Evolutionary conservation across 192 early-diverging fungal species (phyloP).

Genomic region (Allomyces javanicus): DNA sequence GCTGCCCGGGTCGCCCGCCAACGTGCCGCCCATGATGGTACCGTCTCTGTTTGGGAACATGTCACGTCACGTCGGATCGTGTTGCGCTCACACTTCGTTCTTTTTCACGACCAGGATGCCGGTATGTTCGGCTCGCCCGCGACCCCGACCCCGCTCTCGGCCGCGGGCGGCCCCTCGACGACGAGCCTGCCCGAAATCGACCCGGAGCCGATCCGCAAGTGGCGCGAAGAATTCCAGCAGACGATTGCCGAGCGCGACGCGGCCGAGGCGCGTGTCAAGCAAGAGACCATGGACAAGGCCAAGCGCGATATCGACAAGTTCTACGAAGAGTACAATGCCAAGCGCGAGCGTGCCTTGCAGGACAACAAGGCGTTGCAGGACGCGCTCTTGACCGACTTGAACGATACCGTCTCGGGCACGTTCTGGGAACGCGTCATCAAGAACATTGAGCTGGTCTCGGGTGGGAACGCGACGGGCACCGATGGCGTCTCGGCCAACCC

Average conservation of each 20-base stretch:
- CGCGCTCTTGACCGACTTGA: constrained; percentile 16
- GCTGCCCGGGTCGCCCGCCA: background rate
- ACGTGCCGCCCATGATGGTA: no score
- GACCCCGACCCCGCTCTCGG: no score
- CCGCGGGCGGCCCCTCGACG: no score
- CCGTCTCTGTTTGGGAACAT: no score
- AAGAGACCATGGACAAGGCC: constrained; percentile 36
- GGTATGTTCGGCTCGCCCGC: no score
- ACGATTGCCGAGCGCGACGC: constrained; percentile 39
- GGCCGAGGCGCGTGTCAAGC: constrained; percentile 23
- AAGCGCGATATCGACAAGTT: constrained; percentile 49
- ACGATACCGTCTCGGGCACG: constrained; percentile 32
- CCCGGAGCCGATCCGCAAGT: constrained; percentile 5
- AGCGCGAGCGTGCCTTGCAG: constrained; percentile 38
- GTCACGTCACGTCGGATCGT: no score
- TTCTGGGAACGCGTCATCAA: constrained; percentile 54
- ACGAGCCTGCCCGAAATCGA: no score
- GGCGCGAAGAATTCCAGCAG: constrained; percentile 39
- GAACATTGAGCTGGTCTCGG: constrained; percentile 35
- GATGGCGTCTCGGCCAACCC: constrained; percentile 27
- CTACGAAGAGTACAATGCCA: constrained; percentile 64
- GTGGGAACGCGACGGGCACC: constrained; percentile 16
- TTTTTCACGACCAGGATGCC: no score
- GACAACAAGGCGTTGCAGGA: constrained; percentile 28
- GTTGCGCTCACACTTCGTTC: no score